phyloP scores from a whole-genome alignment of 768 basidiomycete genomes.

The Xanthoconium stramineum region DNA sequence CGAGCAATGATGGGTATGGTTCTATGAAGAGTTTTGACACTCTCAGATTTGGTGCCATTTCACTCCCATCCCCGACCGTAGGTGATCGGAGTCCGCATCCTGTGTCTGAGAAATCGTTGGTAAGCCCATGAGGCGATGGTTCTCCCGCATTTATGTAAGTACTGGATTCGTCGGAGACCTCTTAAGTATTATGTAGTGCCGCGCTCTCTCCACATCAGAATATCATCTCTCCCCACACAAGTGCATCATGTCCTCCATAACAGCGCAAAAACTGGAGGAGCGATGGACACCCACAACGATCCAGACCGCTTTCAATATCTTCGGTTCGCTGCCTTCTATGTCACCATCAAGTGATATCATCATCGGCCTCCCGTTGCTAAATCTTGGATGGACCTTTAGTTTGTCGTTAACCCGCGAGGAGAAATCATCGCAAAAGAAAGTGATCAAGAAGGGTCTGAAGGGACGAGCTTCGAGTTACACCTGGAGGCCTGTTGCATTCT shows the following conservation, averaged over 20 bases:
- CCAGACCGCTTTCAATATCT: background rate
- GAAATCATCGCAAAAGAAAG: background rate
- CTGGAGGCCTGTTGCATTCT: conserved; percentile 5
- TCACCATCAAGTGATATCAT: no score
- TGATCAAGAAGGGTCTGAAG: no score
- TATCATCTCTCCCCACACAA: no score
- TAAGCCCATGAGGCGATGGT: background rate
- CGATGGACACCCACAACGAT: conserved; percentile 14
- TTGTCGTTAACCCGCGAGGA: conserved; percentile 7
- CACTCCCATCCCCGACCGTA: no score
- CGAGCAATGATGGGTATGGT: no score
- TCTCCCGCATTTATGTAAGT: background rate
- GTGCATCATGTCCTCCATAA: background rate
- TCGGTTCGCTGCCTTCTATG: background rate
- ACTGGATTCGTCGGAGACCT: no score
- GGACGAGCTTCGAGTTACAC: background rate
- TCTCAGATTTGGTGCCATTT: no score
- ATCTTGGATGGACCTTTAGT: conserved; percentile 16
- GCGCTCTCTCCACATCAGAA: no score
- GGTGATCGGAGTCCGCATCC: no score
- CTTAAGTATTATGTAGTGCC: no score
- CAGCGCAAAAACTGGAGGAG: conserved; percentile 9
- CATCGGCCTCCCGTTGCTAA: conserved; percentile 11
- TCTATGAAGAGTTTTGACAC: no score
- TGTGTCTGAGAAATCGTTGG: background rate